Evolutionary conservation across 2,329 filamentous ascomycete genomes (phyloP), one percentile per base, ranked within the genome.

Genomic region (Trichoderma semiorbis): DNA sequence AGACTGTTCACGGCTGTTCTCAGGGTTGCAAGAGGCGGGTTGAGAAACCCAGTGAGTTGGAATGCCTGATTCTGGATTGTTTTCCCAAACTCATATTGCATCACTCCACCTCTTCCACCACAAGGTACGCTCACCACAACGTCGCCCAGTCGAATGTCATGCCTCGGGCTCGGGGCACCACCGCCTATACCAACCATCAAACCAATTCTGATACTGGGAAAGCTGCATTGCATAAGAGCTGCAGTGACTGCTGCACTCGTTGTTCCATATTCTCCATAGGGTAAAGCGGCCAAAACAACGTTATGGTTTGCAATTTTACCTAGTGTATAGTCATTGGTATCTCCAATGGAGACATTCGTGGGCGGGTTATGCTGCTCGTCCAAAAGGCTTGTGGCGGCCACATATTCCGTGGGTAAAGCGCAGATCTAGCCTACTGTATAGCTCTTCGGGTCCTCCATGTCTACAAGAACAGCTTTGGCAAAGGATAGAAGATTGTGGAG

Each of bases 191-290:
- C 43, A 21, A 50, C 43, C n/a, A 50, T 50, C 10, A 50, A 21
- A 10, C n/a, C 1, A 21, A 50, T 50, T 12, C 2, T 3, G 3
- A 21, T 21, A 12, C 12, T 21, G 1, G 18, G 43, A 0, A 50
- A 50, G 0, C 0, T 21, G 43, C 10, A 6, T 21, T 12, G 10
- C 43, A 50, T 50, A 12, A 2, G 12, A 0, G 10, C 43, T 3
- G 43, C 43, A 12, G 12, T 5, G n/a, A 12, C 0, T n/a, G n/a
- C 2, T 11, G n/a, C 43, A 0, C 8, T 2, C 21, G 10, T 6
- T 50, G 43, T 50, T 50, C 43, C 43, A 50, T 21, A 3, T n/a
- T 50, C n/a, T 3, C 43, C 43, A 12, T 21, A 10, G 5, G 43
- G 43, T 21, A 50, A 50, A 21, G 21, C n/a, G 21, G 43, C 10